Evolutionary conservation across 306 rosid species (phyloP).

Genomic region (Biancaea sappan): DNA sequence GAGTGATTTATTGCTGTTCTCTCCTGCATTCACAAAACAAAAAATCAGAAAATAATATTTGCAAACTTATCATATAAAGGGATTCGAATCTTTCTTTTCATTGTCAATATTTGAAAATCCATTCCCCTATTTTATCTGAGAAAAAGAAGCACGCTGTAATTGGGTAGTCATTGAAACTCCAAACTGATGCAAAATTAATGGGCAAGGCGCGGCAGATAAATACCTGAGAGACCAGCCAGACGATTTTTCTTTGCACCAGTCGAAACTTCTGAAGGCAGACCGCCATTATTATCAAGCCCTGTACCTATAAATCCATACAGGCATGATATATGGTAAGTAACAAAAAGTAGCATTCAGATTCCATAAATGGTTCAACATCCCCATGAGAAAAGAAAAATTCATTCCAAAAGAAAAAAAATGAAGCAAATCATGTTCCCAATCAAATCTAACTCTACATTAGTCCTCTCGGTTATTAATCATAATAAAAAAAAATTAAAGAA

Average conservation of each 20-base stretch:
- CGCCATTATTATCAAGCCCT: conserved; percentile 50
- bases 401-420: not conserved
- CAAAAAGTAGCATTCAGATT: not conserved
- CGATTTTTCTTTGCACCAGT: conserved; percentile 44
- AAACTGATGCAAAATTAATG: not conserved
- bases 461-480: not conserved
- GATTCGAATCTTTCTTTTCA: not conserved
- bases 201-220: not conserved
- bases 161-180: not conserved
- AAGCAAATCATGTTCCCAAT: no score
- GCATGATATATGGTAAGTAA: not conserved
- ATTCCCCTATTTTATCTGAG: not conserved
- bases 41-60: conserved; percentile 1
- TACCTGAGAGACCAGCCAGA: conserved; percentile 69
- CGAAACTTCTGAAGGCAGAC: conserved; percentile 48
- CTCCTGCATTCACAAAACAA: conserved; percentile 57
- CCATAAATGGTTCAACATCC: not conserved
- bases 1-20: conserved; percentile 65
- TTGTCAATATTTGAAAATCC: not conserved
- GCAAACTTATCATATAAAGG: not conserved
- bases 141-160: not conserved
- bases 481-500: not conserved
- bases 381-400: not conserved
- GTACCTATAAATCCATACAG: conserved; percentile 27
- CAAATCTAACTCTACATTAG: not conserved